Base-by-base conservation (phyloP, 805 yeast species). In the Myxozyma neotropica region DNA sequence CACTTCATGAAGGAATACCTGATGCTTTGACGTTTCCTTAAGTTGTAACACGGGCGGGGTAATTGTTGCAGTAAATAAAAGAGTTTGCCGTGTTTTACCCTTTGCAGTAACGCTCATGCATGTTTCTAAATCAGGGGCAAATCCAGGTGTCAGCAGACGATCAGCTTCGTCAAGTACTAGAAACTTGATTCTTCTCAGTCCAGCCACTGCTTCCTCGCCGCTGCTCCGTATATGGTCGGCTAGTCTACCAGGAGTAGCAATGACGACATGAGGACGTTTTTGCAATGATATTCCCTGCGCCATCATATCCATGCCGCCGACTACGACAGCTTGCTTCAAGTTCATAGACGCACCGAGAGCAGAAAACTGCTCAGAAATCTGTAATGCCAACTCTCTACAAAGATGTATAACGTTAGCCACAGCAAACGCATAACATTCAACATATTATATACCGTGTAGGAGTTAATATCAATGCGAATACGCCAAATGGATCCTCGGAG, bases 91-190 rank as follows among this genome's bases (percentile, higher is more conserved):
- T 57, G 82, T 78, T 2, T 78, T 79, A 1, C 95, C 77, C 0
- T 81, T 75, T 0, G 99, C 97, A 39, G 94, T 74, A 0, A 84
- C 82, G 4, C 78, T 77, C 68, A 93, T 81, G 69, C 97, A 90
- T 23, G 82, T 80, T 50, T 81, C 81, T 60, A 94, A 77, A 73
- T 93, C 96, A 35, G 83, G 80, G 8, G 92, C 86, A 74, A 94
- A 91, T 48, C 95, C 87, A 56, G 85, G 83, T 47, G 94, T 89
- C 64, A 94, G 80, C 31, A 94, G 76, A 62, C 97, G 81, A 79
- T 94, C 99, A 0, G 99, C 99, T 76, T 93, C 99, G 78, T 94
- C 99, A 1, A 94, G 77, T 1, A 94, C 98, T 54, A 94, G 77
- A 70, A 79, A 94, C 71, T 86, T 85, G 17, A 88, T 86, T 66